A percentile compares a stretch with the other conserved stretches of the same genome.
These are phyloP conservation scores for Brassica juncea DNA, from an alignment of 345 rosid genomes.

Conservation along the genomic window DNA sequence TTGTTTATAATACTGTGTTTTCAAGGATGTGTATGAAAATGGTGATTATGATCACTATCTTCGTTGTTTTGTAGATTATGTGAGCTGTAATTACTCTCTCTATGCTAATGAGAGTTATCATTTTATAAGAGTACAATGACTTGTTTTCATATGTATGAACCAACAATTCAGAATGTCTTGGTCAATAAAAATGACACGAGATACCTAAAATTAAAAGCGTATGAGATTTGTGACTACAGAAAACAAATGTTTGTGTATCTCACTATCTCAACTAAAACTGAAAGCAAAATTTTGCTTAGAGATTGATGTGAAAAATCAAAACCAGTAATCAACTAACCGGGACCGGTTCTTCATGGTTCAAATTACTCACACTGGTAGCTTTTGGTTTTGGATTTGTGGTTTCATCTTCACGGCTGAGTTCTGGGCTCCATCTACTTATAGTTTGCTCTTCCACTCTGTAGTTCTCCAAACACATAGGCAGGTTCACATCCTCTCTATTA, in stretches of 20 bases:
- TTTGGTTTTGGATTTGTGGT: constrained; percentile 14
- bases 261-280: not conserved
- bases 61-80: not conserved
- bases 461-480: constrained; percentile 46
- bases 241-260: not conserved
- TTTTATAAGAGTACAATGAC: not conserved
- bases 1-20: not conserved
- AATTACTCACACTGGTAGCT: constrained; percentile 12
- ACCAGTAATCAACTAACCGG: not conserved
- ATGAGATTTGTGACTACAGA: not conserved
- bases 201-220: not conserved
- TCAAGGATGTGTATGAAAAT: not conserved
- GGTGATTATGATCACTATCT: not conserved
- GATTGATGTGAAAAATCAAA: not conserved
- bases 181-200: not conserved
- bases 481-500: constrained; percentile 33
- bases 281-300: not conserved
- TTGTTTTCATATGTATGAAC: not conserved
- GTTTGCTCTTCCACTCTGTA: constrained; percentile 58
- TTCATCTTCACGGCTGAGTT: constrained; percentile 62
- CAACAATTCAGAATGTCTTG: not conserved
- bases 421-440: constrained; percentile 68
- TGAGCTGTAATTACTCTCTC: not conserved
- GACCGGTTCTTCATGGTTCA: not conserved
- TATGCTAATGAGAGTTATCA: not conserved